Evolutionary conservation across 1,139 yeast species (phyloP).

Genomic region (Hansenula lynferdii): DNA sequence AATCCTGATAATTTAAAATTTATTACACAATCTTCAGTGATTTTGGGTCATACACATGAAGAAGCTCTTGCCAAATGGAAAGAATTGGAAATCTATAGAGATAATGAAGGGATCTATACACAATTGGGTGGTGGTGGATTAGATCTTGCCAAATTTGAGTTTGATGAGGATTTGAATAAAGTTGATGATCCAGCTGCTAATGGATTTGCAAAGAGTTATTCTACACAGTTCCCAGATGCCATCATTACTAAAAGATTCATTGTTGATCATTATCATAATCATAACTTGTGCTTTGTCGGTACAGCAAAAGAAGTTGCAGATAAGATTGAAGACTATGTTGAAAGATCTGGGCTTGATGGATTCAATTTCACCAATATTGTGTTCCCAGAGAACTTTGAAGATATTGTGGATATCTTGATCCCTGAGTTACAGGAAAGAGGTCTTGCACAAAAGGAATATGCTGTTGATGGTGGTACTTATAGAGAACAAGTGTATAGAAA

Average conservation of each 20-base stretch:
- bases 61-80: constrained; percentile 26
- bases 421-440: constrained; percentile 30
- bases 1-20: constrained; percentile 28
- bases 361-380: constrained; percentile 29
- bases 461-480: constrained; percentile 18
- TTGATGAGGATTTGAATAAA: constrained; percentile 22
- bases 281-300: constrained; percentile 9
- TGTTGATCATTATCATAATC: constrained; percentile 14
- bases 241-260: background rate
- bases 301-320: constrained; percentile 10
- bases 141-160: constrained; percentile 22
- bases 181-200: constrained; percentile 19
- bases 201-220: background rate
- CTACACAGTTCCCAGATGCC: constrained; percentile 1
- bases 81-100: constrained; percentile 27
- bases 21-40: constrained; percentile 25
- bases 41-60: constrained; percentile 29
- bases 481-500: constrained; percentile 16
- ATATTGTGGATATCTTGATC: constrained; percentile 26
- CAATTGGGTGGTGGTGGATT: constrained; percentile 30
- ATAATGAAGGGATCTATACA: constrained; percentile 33
- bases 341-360: constrained; percentile 30
- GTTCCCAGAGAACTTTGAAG: constrained; percentile 29
- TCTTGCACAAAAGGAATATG: constrained; percentile 27
- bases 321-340: constrained; percentile 28